Percentiles rank a stretch among this genome's conserved stretches.
phyloP scores from a whole-genome alignment of 805 yeast species.

The Millerozyma miso region DNA sequence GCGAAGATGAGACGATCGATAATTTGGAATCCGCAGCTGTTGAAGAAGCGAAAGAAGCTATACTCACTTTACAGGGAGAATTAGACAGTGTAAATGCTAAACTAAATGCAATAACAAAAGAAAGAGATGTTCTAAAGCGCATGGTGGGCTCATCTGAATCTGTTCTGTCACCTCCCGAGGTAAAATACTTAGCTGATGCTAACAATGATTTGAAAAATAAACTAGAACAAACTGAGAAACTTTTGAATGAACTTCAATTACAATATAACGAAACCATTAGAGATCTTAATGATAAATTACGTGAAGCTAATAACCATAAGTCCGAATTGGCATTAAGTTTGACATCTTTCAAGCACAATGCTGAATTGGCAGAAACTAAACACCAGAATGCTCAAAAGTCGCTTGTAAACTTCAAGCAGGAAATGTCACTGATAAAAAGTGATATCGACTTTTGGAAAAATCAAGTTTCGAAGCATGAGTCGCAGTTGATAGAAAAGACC shows the following conservation, averaged over 20 bases:
- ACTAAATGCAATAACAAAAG: constrained; percentile 52
- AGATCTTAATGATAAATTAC: constrained; percentile 39
- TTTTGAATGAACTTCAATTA: constrained; percentile 26
- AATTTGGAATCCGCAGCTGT: constrained; percentile 45
- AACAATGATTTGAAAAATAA: constrained; percentile 30
- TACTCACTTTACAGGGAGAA: constrained; percentile 57
- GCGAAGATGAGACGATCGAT: constrained; percentile 44
- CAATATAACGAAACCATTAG: constrained; percentile 43
- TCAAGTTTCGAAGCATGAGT: constrained; percentile 39
- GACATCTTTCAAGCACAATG: constrained; percentile 53
- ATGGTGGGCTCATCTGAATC: constrained; percentile 7
- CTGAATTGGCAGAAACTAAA: constrained; percentile 53
- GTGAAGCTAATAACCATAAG: constrained; percentile 19
- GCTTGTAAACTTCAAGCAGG: constrained; percentile 24
- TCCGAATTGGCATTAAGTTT: constrained; percentile 46
- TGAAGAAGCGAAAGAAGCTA: constrained; percentile 67
- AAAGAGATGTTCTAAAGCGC: constrained; percentile 62
- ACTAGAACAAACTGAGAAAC: constrained; percentile 34
- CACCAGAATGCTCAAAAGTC: constrained; percentile 34
- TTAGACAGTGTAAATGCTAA: constrained; percentile 48
- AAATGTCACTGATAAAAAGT: constrained; percentile 22
- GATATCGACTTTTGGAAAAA: constrained; percentile 37
- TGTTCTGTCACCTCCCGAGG: constrained; percentile 8
- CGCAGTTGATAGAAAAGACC: constrained; percentile 22
- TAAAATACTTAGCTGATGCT: constrained; percentile 20